Conservation (phyloP, 176 grass and related monocot species). For the Thinopyrum elongatum region DNA sequence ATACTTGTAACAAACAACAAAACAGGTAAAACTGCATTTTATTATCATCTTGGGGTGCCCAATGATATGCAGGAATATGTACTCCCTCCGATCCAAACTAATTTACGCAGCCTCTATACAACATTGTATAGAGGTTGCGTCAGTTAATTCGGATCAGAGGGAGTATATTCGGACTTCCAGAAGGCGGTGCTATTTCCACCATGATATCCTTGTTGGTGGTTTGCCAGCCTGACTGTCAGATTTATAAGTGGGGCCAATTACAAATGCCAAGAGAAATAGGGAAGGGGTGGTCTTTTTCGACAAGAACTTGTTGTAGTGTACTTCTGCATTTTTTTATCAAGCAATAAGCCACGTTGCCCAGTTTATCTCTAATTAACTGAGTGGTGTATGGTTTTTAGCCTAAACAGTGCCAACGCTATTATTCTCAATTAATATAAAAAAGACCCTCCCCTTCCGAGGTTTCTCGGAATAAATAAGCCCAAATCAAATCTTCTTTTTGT, state of each 20-base stretch:
- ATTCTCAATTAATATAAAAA: background rate
- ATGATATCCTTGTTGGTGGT: background rate
- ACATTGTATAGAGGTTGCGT: too few relatives aligned
- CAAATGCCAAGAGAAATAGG: background rate
- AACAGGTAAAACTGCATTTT: background rate
- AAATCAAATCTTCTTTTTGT: background rate
- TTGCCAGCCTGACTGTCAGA: background rate
- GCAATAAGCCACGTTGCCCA: background rate
- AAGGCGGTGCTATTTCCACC: background rate
- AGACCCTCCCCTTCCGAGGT: background rate
- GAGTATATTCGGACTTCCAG: background rate
- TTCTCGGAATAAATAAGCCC: background rate
- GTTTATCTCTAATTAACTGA: background rate
- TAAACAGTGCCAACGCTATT: background rate
- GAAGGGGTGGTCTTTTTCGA: background rate
- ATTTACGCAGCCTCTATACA: too few relatives aligned
- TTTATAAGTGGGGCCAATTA: background rate
- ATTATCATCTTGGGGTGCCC: background rate
- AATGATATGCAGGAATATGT: background rate
- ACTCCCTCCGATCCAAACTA: too few relatives aligned
- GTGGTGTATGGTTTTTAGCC: background rate
- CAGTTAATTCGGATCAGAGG: too few relatives aligned
- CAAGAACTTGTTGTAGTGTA: background rate
- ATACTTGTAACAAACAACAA: background rate
- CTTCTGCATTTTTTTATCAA: background rate